phyloP scores from a whole-genome alignment of 1,284 basidiomycete species.

The Schizophyllum commune region DNA sequence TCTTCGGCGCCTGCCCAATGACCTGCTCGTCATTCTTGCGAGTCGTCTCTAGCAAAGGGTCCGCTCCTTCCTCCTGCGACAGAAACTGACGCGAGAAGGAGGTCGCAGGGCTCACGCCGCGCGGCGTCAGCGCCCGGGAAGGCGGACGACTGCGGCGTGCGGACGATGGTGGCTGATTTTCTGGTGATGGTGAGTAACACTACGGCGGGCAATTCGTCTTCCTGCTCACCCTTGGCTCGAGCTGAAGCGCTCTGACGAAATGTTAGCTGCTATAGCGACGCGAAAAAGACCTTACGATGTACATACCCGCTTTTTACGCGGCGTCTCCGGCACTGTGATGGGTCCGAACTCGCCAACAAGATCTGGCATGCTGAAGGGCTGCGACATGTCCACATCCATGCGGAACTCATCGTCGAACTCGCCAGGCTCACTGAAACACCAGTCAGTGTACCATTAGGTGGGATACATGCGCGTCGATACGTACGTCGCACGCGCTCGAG shows the following conservation, averaged over 20 bases:
- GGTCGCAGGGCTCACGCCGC: constrained; percentile 19
- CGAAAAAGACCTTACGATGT: no score
- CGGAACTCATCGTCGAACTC: no score
- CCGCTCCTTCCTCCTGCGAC: constrained; percentile 26
- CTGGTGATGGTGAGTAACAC: constrained; percentile 4
- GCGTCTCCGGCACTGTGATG: no score
- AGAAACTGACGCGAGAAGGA: constrained; percentile 32
- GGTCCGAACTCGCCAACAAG: no score
- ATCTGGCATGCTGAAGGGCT: no score
- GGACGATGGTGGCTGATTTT: constrained; percentile 14
- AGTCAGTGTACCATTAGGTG: no score
- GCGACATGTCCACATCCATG: no score
- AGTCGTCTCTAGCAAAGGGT: constrained; percentile 24
- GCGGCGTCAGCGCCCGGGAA: constrained; percentile 3
- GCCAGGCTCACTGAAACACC: no score
- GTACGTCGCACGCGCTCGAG: no score
- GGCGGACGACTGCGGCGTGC: constrained; percentile 8
- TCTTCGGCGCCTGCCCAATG: constrained; percentile 20
- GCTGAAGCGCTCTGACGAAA: constrained; percentile 2
- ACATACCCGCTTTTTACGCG: no score
- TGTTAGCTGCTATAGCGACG: background rate
- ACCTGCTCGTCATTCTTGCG: constrained; percentile 16
- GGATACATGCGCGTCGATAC: no score
- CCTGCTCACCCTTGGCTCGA: constrained; percentile 14
- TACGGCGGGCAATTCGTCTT: background rate